These are phyloP conservation scores for Myxozyma kluyveri DNA, from an alignment of 805 yeast genomes.

Conservation along the genomic window DNA sequence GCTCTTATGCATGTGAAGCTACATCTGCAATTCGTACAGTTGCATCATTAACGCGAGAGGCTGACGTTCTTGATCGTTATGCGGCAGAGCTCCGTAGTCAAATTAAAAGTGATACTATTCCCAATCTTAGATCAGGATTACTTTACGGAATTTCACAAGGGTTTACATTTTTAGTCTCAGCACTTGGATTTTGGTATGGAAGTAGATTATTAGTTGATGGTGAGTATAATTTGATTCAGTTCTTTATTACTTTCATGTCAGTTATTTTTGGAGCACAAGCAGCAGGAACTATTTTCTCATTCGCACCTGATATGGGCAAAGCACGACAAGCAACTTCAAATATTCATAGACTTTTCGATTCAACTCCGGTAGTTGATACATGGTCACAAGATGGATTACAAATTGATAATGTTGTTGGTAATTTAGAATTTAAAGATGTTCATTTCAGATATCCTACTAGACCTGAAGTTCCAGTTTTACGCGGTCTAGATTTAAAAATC, in stretches of 20 bases:
- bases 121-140: slow-evolving; percentile 35
- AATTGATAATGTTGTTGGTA: slow-evolving; percentile 45
- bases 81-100: slow-evolving; percentile 35
- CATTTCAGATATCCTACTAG: slow-evolving; percentile 66
- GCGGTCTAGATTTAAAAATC: slow-evolving; percentile 50
- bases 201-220: slow-evolving; percentile 37
- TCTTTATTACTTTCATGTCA: slow-evolving; percentile 41
- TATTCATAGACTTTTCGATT: slow-evolving; percentile 35
- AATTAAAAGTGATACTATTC: slow-evolving; percentile 34
- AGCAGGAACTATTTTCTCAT: slow-evolving; percentile 41
- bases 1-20: slow-evolving; percentile 43
- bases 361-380: slow-evolving; percentile 39
- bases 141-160: slow-evolving; percentile 42
- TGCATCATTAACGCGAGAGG: slow-evolving; percentile 43
- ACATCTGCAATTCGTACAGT: slow-evolving; percentile 44
- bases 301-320: slow-evolving; percentile 44
- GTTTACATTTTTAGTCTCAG: slow-evolving; percentile 41
- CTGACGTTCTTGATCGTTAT: slow-evolving; percentile 39
- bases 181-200: slow-evolving; percentile 45
- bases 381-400: slow-evolving; percentile 35
- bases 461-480: slow-evolving; percentile 49
- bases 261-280: slow-evolving; percentile 43
- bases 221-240: slow-evolving; percentile 36
- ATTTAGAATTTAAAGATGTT: slow-evolving; percentile 55
- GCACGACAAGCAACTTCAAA: slow-evolving; percentile 41